Evolutionary conservation across 352 stramenopile genomes (phyloP).

Genomic region (Globisporangium paroecandrum): DNA sequence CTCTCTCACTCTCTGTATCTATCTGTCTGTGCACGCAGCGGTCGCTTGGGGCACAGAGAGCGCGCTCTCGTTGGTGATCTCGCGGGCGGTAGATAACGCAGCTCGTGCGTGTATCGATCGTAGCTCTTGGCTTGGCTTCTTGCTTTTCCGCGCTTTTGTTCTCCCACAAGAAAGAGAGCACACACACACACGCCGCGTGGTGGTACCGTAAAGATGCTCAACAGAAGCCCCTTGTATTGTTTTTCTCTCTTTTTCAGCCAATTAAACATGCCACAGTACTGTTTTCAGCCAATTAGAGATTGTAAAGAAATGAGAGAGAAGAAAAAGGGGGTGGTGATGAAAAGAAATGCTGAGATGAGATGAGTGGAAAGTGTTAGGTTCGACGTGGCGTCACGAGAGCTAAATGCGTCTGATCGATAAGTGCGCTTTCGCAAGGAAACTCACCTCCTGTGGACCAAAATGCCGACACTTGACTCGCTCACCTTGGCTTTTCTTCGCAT

Average conservation of each 20-base stretch:
- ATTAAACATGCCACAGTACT: not conserved
- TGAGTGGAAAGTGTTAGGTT: conserved; percentile 1
- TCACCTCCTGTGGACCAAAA: too few species aligned
- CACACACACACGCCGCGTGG: not conserved
- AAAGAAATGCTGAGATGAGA: conserved; percentile 1
- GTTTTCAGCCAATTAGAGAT: not conserved
- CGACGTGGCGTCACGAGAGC: not conserved
- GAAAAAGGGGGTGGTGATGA: not conserved
- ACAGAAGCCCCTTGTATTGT: not conserved
- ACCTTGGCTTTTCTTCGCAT: too few species aligned
- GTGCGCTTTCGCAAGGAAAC: not conserved
- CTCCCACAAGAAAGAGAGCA: conserved; percentile 6
- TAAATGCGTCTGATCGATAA: not conserved
- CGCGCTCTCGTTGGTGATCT: not conserved
- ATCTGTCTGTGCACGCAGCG: not conserved
- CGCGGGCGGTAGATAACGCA: not conserved
- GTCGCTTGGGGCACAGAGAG: not conserved
- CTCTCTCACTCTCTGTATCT: not conserved
- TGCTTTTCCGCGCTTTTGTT: conserved; percentile 15
- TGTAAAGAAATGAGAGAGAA: not conserved
- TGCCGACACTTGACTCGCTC: too few species aligned
- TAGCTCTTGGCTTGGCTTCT: not conserved
- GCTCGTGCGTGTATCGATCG: not conserved
- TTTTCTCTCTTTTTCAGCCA: not conserved
- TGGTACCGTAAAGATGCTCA: not conserved